Conservation (phyloP, 257 asterid species). For the Nicotiana tabacum region DNA sequence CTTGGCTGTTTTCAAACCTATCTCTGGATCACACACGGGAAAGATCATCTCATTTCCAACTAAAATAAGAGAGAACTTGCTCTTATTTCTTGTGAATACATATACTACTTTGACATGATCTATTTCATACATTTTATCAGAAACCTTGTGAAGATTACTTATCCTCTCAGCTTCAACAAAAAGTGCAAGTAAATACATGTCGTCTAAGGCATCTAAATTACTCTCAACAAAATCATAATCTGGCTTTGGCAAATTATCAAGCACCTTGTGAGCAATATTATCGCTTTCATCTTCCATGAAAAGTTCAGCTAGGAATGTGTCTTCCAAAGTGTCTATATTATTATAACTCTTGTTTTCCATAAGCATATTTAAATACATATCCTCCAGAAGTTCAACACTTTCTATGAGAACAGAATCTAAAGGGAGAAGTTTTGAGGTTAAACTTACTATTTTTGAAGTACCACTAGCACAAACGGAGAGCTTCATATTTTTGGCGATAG, state of each 20-base stretch:
- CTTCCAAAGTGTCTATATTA: not conserved
- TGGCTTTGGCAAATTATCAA: too few relatives aligned
- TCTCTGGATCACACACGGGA: not conserved
- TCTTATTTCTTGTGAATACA: too few relatives aligned
- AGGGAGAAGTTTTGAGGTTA: not conserved
- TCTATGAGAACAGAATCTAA: not conserved
- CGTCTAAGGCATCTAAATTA: not conserved
- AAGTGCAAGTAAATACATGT: not conserved
- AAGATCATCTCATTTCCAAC: too few relatives aligned
- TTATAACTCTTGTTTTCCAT: not conserved
- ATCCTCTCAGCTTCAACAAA: not conserved
- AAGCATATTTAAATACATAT: not conserved
- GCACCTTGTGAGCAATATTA: not conserved
- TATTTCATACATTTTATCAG: too few relatives aligned
- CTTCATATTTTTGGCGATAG: not conserved
- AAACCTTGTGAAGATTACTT: not conserved
- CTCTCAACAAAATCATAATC: not conserved
- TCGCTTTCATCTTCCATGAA: too few relatives aligned
- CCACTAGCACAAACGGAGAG: slow-evolving; percentile 24
- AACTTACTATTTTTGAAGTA: not conserved
- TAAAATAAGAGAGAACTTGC: too few relatives aligned
- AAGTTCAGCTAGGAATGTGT: not conserved
- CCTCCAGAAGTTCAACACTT: not conserved
- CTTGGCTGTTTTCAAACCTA: too few relatives aligned
- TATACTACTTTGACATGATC: not conserved